A percentile compares a stretch with the other conserved stretches of the same genome.
These are phyloP conservation scores for Alternaria dauci DNA, from an alignment of 2,329 filamentous ascomycete species.

Conservation along the genomic window DNA sequence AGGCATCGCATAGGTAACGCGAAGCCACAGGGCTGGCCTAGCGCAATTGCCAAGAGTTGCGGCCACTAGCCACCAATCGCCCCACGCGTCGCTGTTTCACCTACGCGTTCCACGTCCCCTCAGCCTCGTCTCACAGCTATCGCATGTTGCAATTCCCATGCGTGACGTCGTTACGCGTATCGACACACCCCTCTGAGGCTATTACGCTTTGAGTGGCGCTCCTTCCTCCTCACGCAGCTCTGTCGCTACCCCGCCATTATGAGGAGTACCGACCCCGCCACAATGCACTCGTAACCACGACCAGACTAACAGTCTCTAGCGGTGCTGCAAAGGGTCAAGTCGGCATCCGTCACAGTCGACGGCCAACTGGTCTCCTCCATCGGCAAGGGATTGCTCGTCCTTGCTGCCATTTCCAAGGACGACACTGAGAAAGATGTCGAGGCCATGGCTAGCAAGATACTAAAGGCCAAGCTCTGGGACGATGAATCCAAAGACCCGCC, in stretches of 20 bases:
- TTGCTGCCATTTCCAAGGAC: conserved; percentile 88
- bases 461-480: conserved; percentile 93
- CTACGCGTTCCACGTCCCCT: conserved; percentile 15
- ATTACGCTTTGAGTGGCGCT: neutral
- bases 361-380: conserved; percentile 90
- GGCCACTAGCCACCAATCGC: conserved; percentile 15
- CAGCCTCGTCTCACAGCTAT: conserved; percentile 14
- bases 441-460: conserved; percentile 80
- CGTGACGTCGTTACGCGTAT: conserved; percentile 13
- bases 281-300: conserved; percentile 1
- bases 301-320: conserved; percentile 62
- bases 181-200: neutral
- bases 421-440: conserved; percentile 91
- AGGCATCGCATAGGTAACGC: conserved; percentile 34
- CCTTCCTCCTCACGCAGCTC: conserved; percentile 2
- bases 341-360: conserved; percentile 94
- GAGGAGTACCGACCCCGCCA: conserved; percentile 30
- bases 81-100: conserved; percentile 26
- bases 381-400: conserved; percentile 85
- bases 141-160: conserved; percentile 13
- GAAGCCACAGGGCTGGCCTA: conserved; percentile 33
- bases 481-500: conserved; percentile 70
- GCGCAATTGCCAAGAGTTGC: conserved; percentile 31
- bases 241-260: conserved; percentile 27
- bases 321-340: conserved; percentile 91